A percentile compares a stretch with the other conserved stretches of the same genome.
phyloP scores from a whole-genome alignment of 495 filamentous ascomycete species.

The Penicillium cinerascens region DNA sequence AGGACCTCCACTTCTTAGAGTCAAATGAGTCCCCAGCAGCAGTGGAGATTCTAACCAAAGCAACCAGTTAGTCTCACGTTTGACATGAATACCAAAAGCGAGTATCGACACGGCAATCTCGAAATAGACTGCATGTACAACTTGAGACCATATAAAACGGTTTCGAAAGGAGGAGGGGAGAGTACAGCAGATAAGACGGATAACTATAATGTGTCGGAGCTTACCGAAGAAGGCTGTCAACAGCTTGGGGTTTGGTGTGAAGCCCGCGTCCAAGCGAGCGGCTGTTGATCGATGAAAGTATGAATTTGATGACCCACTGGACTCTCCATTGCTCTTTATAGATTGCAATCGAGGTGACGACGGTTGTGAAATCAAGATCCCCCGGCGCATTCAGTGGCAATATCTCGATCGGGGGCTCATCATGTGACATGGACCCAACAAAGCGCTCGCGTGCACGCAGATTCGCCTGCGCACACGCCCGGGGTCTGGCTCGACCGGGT shows the following conservation, averaged over 20 bases:
- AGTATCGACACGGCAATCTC: conserved; percentile 4
- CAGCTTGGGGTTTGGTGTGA: not conserved
- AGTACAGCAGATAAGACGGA: conserved; percentile 17
- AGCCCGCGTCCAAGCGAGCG: not conserved
- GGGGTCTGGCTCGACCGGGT: not conserved
- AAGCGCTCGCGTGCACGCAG: not conserved
- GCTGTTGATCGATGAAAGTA: not conserved
- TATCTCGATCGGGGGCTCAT: not conserved
- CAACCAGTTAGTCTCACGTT: conserved; percentile 5
- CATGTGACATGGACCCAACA: conserved; percentile 1
- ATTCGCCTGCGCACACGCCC: not conserved
- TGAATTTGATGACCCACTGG: not conserved
- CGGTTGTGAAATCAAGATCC: not conserved
- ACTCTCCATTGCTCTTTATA: conserved; percentile 7
- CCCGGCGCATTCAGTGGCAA: conserved; percentile 4
- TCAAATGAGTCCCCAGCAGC: not conserved
- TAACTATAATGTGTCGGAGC: conserved; percentile 19
- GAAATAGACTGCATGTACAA: conserved; percentile 10
- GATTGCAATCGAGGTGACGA: not conserved
- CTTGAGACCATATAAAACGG: conserved; percentile 4
- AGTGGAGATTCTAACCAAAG: not conserved
- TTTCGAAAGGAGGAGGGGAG: not conserved
- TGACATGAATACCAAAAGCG: not conserved
- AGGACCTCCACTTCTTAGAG: not conserved
- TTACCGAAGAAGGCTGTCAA: conserved; percentile 9